These are phyloP conservation scores for Vitis hybrid DNA, from an alignment of 177 flowering plant species.

Conservation along the genomic window DNA sequence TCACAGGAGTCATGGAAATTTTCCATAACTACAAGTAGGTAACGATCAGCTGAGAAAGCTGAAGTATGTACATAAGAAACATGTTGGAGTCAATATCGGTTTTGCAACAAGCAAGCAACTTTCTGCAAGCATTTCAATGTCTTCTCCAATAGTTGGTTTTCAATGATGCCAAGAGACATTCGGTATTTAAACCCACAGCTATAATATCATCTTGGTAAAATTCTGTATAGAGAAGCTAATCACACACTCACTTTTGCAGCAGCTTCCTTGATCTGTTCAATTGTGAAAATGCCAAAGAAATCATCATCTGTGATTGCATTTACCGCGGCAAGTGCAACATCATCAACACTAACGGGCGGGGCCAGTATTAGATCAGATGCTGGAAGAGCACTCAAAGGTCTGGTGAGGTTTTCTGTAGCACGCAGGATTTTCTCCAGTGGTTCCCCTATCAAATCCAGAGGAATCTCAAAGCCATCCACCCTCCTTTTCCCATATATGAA, in stretches of 20 bases:
- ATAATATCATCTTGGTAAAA: too few species aligned
- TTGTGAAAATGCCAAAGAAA: constrained; percentile 85
- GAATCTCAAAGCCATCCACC: constrained; percentile 82
- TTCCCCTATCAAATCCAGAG: constrained; percentile 80
- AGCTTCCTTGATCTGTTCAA: constrained; percentile 94
- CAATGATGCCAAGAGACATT: too few species aligned
- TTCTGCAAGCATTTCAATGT: too few species aligned
- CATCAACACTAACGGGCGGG: constrained; percentile 88
- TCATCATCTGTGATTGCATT: constrained; percentile 77
- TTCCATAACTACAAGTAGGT: too few species aligned
- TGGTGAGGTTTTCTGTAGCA: constrained; percentile 65
- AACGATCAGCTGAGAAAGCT: too few species aligned
- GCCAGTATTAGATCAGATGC: constrained; percentile 89
- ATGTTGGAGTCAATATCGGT: too few species aligned
- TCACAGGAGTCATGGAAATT: too few species aligned
- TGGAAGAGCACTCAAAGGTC: constrained; percentile 75
- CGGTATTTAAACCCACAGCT: too few species aligned
- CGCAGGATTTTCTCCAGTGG: constrained; percentile 71
- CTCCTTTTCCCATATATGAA: constrained; percentile 90
- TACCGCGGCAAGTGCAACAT: constrained; percentile 75
- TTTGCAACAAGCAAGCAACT: too few species aligned
- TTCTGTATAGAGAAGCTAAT: not conserved
- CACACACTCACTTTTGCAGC: constrained; percentile 72
- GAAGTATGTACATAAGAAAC: too few species aligned
- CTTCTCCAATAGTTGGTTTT: too few species aligned